These are phyloP conservation scores for Cladosporium oxysporum DNA, from an alignment of 2,329 filamentous ascomycete species.

Conservation along the genomic window DNA sequence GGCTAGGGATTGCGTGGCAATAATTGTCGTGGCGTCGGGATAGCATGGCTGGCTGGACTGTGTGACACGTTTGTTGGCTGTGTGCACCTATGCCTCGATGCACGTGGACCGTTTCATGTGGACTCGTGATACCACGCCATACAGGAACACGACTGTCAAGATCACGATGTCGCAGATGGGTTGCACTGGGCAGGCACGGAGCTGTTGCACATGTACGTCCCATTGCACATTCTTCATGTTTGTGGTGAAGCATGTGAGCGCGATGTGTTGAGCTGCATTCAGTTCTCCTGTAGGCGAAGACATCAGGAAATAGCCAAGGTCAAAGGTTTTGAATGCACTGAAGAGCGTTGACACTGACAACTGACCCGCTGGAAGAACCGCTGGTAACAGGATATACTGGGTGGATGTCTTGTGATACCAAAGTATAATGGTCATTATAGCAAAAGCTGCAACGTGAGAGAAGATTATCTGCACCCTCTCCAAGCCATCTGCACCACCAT, in stretches of 20 bases:
- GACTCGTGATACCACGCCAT: background rate
- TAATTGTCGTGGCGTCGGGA: background rate
- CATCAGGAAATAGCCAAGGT: background rate
- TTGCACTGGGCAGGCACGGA: background rate
- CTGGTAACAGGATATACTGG: background rate
- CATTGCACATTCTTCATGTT: background rate
- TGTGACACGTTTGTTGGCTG: background rate
- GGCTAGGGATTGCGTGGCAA: background rate
- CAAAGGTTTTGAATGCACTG: background rate
- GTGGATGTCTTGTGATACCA: background rate
- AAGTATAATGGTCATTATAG: background rate
- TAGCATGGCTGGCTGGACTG: background rate
- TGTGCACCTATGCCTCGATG: background rate
- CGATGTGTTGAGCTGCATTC: background rate
- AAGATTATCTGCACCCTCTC: background rate
- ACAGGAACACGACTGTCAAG: background rate
- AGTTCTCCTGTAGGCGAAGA: background rate
- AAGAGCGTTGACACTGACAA: background rate
- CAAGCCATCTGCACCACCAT: constrained; percentile 1
- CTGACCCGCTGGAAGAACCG: too few species aligned
- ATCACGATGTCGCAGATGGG: background rate
- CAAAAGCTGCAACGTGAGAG: constrained; percentile 3
- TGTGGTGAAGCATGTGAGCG: background rate
- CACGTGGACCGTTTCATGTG: background rate
- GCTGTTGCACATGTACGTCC: background rate